These are phyloP conservation scores for Magnaporthiopsis rhizophila DNA, from an alignment of 2,329 filamentous ascomycete genomes.

Conservation along the genomic window DNA sequence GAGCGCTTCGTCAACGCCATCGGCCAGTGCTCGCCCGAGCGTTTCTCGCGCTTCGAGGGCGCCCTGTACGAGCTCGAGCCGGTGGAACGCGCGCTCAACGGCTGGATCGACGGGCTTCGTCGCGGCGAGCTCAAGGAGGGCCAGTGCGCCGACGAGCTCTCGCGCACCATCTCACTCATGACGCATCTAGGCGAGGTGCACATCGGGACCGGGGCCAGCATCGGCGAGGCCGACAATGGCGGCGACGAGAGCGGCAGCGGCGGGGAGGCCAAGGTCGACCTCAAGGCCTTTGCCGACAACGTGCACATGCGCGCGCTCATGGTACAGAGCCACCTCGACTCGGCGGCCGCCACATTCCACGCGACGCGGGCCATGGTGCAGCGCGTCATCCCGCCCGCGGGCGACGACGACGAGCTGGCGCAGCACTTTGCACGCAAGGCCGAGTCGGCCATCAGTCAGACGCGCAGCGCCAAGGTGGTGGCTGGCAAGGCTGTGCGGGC, in stretches of 20 bases:
- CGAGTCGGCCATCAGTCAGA: constrained; percentile 65
- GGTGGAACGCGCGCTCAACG: constrained; percentile 81
- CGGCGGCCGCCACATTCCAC: constrained; percentile 59
- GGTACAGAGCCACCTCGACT: constrained; percentile 77
- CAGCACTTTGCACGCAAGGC: constrained; percentile 62
- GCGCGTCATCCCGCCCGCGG: constrained; percentile 46
- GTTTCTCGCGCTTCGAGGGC: constrained; percentile 71
- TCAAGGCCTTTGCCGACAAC: constrained; percentile 70
- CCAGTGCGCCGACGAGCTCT: constrained; percentile 72
- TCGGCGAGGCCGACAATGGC: neutral
- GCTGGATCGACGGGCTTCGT: constrained; percentile 77
- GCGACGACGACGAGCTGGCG: constrained; percentile 59
- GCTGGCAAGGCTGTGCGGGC: constrained; percentile 70
- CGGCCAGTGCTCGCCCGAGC: constrained; percentile 65
- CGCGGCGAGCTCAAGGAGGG: constrained; percentile 80
- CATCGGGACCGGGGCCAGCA: constrained; percentile 31
- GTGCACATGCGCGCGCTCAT: constrained; percentile 68
- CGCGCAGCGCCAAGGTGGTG: constrained; percentile 76
- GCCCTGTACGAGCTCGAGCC: constrained; percentile 84
- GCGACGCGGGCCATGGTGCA: constrained; percentile 60
- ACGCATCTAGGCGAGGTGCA: constrained; percentile 79
- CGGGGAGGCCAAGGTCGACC: constrained; percentile 30
- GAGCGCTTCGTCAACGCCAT: constrained; percentile 78
- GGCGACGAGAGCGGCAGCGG: neutral
- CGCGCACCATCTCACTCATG: constrained; percentile 78